Base-by-base conservation (phyloP, 2,329 filamentous ascomycete genomes). In the Thermothelomyces thermophilus region DNA sequence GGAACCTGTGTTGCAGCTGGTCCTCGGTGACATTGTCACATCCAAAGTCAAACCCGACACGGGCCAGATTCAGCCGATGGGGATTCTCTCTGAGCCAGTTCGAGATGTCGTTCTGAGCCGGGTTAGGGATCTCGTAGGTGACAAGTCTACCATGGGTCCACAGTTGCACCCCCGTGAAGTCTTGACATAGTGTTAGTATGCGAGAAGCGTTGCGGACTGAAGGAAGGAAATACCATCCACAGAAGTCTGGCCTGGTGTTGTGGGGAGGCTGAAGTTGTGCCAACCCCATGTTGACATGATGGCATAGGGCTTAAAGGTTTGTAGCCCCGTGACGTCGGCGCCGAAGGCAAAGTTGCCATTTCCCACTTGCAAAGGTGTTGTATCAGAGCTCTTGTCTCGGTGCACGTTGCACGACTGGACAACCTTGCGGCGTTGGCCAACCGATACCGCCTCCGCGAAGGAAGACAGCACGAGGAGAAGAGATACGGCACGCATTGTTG, bases 361-460 rank as follows among this genome's bases (percentile, higher is more conserved):
- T 26, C 71, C 73, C 2, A 75, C 71, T 54, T 74, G 72, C 33
- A 81, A 63, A 0, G 77, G 77, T 9, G 77, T 80, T 17, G 71
- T 71, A 14, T 63, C 57, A 3, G 74, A 74, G 50, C 70, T 75
- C 35, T 65, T 67, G 62, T 70, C 75, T 16, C 75, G 71, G 40
- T 59, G 65, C 30, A 74, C 69, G 49, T 75, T 78, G 62, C 74
- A 76, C 8, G 59, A 59, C 46, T 59, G 64, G 20, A 72, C 65
- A 3, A 71, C 60, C 31, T 60, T 60, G 16, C 57, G 61, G 41
- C 68, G 63, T 31, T 55, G 48, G 31, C 63, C 57, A 49, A 69
- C 66, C 3, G 48, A 49, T 8, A 56, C 51, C 35, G 53, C 59
- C 39, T 60, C 57, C 19, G 48, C 48, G 17, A 58, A 17, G 44